Base-by-base conservation (phyloP, 805 yeast species). In the Nakazawaea ambrosiae region DNA sequence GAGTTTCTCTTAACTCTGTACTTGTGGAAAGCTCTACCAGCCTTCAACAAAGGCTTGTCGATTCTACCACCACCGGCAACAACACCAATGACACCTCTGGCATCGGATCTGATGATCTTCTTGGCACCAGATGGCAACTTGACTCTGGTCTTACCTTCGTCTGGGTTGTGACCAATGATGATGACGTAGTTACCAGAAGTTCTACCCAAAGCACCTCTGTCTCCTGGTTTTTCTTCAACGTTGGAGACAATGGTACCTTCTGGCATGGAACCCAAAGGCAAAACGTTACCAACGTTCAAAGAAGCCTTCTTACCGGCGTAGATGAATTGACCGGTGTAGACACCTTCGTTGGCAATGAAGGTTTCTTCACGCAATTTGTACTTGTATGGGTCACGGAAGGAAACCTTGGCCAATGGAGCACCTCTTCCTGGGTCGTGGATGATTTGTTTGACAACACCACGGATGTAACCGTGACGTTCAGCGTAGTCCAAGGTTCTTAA, bases 1-100 rank as follows among this genome's bases (percentile, higher is more conserved):
- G 96, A 87, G 95, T 92, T 88, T 78, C 97, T 82, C 94, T 90
- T 92, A 63, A 89, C 95, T 75, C 73, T 89, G 92, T 83, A 89
- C 80, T 90, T 90, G 89, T 90, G 96, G 96, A 81, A 90, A 55
- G 97, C 97, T 79, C 95, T 88, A 78, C 97, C 97, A 66, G 97
- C 97, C 86, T 90, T 90, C 68, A 90, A 83, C 76, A 90, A 77
- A 74, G 97, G 97, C 79, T 90, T 90, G 75, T 90, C 97, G 63
- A 87, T 87, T 83, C 97, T 90, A 72, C 97, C 97, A 80, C 97
- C 97, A 77, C 97, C 97, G 64, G 97, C 97, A 70, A 90, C 89
- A 58, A 90, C 95, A 83, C 97, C 97, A 61, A 90, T 87, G 63
- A 89, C 96, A 84, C 97, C 97, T 82, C 97, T 88, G 60, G 96